phyloP scores from a whole-genome alignment of 1,284 basidiomycete species.

The Vanrija humicola region DNA sequence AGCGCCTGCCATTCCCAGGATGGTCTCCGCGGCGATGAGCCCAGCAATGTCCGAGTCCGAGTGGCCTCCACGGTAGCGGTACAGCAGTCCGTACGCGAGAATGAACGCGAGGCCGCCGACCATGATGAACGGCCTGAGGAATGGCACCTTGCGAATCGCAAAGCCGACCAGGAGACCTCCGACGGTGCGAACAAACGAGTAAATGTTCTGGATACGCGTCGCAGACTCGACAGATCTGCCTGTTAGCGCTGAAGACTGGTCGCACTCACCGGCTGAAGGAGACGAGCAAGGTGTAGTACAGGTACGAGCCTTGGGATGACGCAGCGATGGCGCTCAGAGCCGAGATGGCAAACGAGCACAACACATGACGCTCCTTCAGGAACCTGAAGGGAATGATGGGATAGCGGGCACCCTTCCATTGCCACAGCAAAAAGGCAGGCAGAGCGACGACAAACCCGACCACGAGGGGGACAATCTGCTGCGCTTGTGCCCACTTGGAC shows the following conservation, averaged over 20 bases:
- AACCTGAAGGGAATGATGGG: constrained; percentile 39
- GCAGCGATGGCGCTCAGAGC: constrained; percentile 42
- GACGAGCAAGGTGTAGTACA: constrained; percentile 45
- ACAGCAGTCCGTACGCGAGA: constrained; percentile 43
- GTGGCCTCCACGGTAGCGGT: constrained; percentile 44
- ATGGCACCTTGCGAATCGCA: constrained; percentile 36
- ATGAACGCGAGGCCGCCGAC: constrained; percentile 19
- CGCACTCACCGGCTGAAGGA: constrained; percentile 35
- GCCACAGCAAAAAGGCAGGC: constrained; percentile 47
- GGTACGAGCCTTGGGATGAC: constrained; percentile 43
- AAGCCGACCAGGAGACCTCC: constrained; percentile 30
- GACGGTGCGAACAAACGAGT: constrained; percentile 42
- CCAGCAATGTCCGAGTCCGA: constrained; percentile 22
- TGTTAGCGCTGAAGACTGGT: too few species aligned
- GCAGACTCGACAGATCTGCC: too few species aligned
- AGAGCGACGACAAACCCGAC: constrained; percentile 38
- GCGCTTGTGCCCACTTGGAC: constrained; percentile 35
- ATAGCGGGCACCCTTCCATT: constrained; percentile 31
- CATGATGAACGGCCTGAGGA: constrained; percentile 43
- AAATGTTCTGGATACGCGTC: constrained; percentile 42
- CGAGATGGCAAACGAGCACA: constrained; percentile 32
- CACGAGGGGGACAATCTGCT: constrained; percentile 47
- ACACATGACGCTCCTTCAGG: constrained; percentile 38
- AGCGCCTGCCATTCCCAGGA: constrained; percentile 38
- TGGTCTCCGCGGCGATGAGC: constrained; percentile 44